Percentiles rank a stretch among this genome's conserved stretches.
Evolutionary conservation across 805 yeast species (phyloP).

Genomic region (Starmerella lactis-condensi): DNA sequence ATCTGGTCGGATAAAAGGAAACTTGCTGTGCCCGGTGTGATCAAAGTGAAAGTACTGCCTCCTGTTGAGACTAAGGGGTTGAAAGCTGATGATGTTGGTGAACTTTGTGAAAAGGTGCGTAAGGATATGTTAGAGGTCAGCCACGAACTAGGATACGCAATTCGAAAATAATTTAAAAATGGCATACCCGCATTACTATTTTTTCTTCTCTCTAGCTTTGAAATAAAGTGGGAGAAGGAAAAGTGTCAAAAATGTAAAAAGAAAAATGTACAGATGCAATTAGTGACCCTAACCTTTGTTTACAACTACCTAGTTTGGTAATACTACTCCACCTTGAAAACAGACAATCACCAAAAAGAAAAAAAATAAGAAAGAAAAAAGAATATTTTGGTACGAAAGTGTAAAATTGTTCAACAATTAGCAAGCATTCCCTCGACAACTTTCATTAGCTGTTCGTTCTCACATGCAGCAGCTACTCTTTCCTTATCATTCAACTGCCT

Average conservation of each 20-base stretch:
- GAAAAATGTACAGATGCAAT: no score
- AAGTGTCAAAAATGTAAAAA: no score
- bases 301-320: background rate
- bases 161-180: no score
- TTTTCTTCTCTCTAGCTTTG: no score
- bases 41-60: conserved; percentile 58
- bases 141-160: conserved; percentile 20
- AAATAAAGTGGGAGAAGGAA: no score
- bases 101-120: conserved; percentile 38
- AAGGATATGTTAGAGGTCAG: conserved; percentile 33
- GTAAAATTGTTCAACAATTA: conserved; percentile 33
- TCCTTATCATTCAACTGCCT: conserved; percentile 95
- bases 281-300: no score
- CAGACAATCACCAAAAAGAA: background rate
- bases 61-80: conserved; percentile 59
- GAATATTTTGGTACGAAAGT: background rate
- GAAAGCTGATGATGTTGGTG: conserved; percentile 51
- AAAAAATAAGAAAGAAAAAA: background rate
- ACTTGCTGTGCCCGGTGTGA: conserved; percentile 57
- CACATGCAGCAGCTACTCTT: conserved; percentile 96
- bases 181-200: no score
- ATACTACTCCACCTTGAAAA: background rate
- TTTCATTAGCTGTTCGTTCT: conserved; percentile 71
- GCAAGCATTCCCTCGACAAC: conserved; percentile 89
- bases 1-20: conserved; percentile 42